Evolutionary conservation across 2,329 filamentous ascomycete genomes (phyloP), one percentile per base, ranked within the genome.

Genomic region (Kalmusia sp.): DNA sequence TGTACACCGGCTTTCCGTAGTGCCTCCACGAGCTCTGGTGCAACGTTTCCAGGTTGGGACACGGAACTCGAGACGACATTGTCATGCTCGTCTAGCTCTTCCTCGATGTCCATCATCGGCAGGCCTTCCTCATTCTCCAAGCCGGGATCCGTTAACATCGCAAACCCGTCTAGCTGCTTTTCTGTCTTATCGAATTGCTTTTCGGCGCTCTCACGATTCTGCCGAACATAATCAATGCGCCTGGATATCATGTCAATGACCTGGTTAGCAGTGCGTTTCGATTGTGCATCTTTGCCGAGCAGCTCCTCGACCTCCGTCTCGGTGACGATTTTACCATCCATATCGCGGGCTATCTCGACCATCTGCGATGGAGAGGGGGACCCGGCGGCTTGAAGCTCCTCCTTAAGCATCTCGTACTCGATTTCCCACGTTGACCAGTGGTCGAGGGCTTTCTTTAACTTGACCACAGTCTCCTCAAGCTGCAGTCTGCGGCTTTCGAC

Each of bases 341-440:
- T 88, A 11, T 81, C 79, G 30, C 79, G 75, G 38, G 84, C 83
- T 39, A 88, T 82, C 15, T 65, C 58, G 34, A 75, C 57, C 64
- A 76, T 68, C 14, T 73, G 54, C 7, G 54, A 48, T 3, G 66
- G 54, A 7, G 66, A 65, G 6, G 70, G 62, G 28, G 62, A 58
- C n/a, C 54, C 46, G 43, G 61, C 68, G 43, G 43, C 79, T 47
- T 85, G 76, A 25, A 98, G 84, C 66, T 96, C 91, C 71, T 96
- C 91, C 70, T 90, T 92, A 57, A 98, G 82, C 21, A 88, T 86
- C 70, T 96, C 91, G 74, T 98, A 98, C 72, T 98, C 93, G 41
- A 90, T 86, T 71, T 96, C 93, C 85, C 91, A 96, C 49, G 87
- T 88, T 59, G 91, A 89, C 93, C 93, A 99, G 77, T 96, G 89